phyloP scores from a whole-genome alignment of 768 basidiomycete genomes.

The Suillus ampliporus region DNA sequence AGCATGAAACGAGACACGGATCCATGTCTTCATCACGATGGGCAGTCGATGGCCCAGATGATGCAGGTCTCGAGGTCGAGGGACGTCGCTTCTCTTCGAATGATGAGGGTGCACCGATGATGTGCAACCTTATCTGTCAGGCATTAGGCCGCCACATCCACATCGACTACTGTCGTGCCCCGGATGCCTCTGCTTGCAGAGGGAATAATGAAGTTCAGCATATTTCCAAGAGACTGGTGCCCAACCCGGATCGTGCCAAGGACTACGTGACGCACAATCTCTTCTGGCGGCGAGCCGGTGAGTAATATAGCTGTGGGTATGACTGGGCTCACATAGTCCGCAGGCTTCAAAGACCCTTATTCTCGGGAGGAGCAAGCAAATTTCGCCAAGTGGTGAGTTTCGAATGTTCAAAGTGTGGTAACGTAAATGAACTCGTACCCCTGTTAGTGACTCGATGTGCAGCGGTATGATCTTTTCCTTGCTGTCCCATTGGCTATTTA shows the following conservation, averaged over 20 bases:
- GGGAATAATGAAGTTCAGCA: constrained; percentile 53
- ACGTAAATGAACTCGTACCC: not conserved
- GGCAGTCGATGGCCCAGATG: constrained; percentile 59
- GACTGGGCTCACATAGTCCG: not conserved
- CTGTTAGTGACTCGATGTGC: constrained; percentile 55
- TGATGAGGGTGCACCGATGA: constrained; percentile 66
- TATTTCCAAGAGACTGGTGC: constrained; percentile 46
- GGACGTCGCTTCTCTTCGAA: constrained; percentile 58
- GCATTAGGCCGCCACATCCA: constrained; percentile 62
- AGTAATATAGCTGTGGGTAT: constrained; percentile 7
- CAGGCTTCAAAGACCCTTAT: constrained; percentile 70
- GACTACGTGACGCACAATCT: constrained; percentile 60
- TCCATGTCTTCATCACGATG: constrained; percentile 65
- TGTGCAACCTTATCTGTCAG: constrained; percentile 64
- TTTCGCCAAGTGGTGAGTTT: constrained; percentile 58
- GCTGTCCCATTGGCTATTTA: not conserved
- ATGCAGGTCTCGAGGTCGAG: constrained; percentile 53
- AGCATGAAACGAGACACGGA: constrained; percentile 68
- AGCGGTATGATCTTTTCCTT: constrained; percentile 37
- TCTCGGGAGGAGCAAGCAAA: constrained; percentile 57
- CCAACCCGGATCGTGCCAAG: constrained; percentile 52
- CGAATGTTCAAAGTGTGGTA: not conserved
- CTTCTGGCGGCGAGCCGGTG: constrained; percentile 63
- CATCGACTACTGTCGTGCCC: constrained; percentile 58
- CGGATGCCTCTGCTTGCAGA: constrained; percentile 41